Base-by-base conservation (phyloP, 1,284 basidiomycete genomes). In the Puccinia triticina region DNA sequence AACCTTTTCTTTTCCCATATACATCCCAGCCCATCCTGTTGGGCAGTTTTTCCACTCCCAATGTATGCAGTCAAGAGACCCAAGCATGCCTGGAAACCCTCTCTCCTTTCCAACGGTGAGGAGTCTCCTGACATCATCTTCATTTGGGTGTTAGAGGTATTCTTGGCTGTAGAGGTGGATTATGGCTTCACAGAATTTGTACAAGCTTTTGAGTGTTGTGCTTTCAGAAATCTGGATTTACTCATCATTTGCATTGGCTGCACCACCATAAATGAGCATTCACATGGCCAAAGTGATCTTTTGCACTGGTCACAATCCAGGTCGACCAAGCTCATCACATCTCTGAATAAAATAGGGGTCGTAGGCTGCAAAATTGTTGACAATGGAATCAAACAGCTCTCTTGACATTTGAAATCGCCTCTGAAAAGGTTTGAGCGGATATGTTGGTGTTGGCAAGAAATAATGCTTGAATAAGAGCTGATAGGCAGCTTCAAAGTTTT, bases 31-130 rank as follows among this genome's bases (percentile, higher is more conserved):
- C 37, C 32, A 46, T 7, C 32, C 69, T 26, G n/a, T 72, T 72
- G n/a, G n/a, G n/a, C n/a, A n/a, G n/a, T n/a, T n/a, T n/a, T n/a
- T n/a, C n/a, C n/a, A n/a, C n/a, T n/a, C 18, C 69, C 71, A 73
- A 43, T 71, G 32, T n/a, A 74, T 74, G 21, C 46, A 74, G 3
- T 73, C 71, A 16, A 73, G 43, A 11, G 71, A 73, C 23, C 71
- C 71, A n/a, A 73, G 71, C 43, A 73, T 73, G 11, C 71, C 71
- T 46, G 71, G 71, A 73, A 73, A 73, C 1, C 71, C 71, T 26
- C 71, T 46, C 40, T 23, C 50, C 16, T 50, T 46, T 2, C 53
- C 53, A 43, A 34, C 26, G 0, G 23, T 29, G 1, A 74, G 43
- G 3, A 74, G 34, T 23, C 14, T n/a, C 23, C 34, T 32, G 8